phyloP scores from a whole-genome alignment of 768 basidiomycete genomes.

The Boletales sp. region DNA sequence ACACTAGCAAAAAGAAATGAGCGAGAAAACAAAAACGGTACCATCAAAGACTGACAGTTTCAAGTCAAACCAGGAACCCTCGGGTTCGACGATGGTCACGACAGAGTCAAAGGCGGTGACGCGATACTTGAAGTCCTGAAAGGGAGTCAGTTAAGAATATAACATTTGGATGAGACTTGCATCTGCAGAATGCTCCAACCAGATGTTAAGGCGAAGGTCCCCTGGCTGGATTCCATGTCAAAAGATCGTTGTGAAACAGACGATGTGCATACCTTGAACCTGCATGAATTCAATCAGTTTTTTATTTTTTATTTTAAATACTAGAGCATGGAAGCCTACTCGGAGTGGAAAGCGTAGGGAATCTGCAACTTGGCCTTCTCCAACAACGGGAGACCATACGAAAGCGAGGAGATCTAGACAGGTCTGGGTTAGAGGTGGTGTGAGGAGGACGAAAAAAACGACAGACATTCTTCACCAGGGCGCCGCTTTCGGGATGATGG shows the following conservation, averaged over 20 bases:
- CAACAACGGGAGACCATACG: constrained; percentile 50
- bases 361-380: constrained; percentile 58
- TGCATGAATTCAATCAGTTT: constrained; percentile 21
- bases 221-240: constrained; percentile 50
- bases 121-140: constrained; percentile 55
- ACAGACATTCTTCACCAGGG: constrained; percentile 71
- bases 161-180: constrained; percentile 35
- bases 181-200: constrained; percentile 68
- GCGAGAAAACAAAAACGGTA: neutral
- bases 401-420: constrained; percentile 53
- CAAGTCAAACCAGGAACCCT: constrained; percentile 71
- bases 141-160: neutral
- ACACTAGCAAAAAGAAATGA: constrained; percentile 34
- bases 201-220: constrained; percentile 68
- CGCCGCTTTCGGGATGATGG: constrained; percentile 58
- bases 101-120: constrained; percentile 71
- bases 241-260: neutral
- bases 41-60: constrained; percentile 58
- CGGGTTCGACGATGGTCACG: constrained; percentile 78
- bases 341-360: constrained; percentile 76
- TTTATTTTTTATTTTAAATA: constrained; percentile 1
- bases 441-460: neutral
- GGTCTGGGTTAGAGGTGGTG: neutral
- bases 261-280: constrained; percentile 53
- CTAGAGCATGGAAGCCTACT: constrained; percentile 47